Base-by-base conservation (phyloP, 2,329 filamentous ascomycete species). In the Coniochaeta prunicola region DNA sequence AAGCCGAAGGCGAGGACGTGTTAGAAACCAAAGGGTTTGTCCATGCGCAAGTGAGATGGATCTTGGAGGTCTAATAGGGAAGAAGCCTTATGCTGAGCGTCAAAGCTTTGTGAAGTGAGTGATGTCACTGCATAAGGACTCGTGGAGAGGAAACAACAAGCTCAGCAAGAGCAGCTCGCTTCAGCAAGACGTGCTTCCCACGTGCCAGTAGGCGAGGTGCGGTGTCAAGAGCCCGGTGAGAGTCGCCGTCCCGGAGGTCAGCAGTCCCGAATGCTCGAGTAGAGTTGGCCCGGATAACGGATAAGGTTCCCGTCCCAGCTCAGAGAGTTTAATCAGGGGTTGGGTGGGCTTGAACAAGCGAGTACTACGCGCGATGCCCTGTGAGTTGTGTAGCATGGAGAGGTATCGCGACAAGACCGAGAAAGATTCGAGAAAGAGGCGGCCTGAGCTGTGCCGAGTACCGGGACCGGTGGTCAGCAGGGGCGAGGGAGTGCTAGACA, bases 251-350 rank as follows among this genome's bases (percentile, higher is more conserved):
- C 45, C 45, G 45, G 45, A 30, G 6, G 21, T 26, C 15, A 50
- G 13, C 45, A 50, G 45, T 50, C 30, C 45, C 45, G 45, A 15
- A 10, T 8, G 12, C 12, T 50, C 26, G 24, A 50, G 21, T 17
- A 6, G n/a, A 17, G 12, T 17, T 50, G 45, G 21, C 15, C 45
- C 21, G 10, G 26, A 9, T 9, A 7, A 13, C 12, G 10, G 13
- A 26, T 50, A 50, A 50, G 45, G 45, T 50, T 50, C 45, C n/a
- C 24, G 45, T 50, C 45, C 45, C 45, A 50, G 45, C 45, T 50
- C 45, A 24, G 24, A 17, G n/a, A 50, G 10, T 17, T 50, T 30
- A 30, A 50, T 50, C 24, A 6, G 9, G 21, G 45, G 13, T 13
- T 17, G 21, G 17, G 45, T 30, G 17, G 45, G 30, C 10, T 30